Conservation (phyloP, 176 grass and related monocot species). For the Pontederia crassipes region DNA sequence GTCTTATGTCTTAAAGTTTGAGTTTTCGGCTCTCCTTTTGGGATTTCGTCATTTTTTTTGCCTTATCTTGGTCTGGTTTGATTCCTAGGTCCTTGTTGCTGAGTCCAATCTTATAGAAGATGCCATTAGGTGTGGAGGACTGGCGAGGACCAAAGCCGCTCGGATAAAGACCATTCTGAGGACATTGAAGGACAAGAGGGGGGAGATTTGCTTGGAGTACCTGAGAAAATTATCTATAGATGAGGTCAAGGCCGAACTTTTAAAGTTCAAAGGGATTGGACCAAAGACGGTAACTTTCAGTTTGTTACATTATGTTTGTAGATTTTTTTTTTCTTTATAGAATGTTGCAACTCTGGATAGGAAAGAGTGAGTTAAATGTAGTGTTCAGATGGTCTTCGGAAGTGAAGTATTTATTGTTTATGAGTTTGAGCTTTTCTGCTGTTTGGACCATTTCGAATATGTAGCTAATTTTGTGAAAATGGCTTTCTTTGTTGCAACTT, state of each 20-base stretch:
- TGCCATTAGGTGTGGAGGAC: slow-evolving; percentile 63
- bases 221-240: slow-evolving; percentile 39
- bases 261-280: slow-evolving; percentile 76
- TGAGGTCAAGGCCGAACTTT: slow-evolving; percentile 71
- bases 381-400: neutral
- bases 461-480: too few relatives aligned
- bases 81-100: slow-evolving; percentile 42
- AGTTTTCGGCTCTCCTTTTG: neutral
- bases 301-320: neutral
- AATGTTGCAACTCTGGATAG: too few relatives aligned
- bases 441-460: too few relatives aligned
- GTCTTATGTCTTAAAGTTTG: neutral
- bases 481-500: too few relatives aligned
- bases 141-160: slow-evolving; percentile 64
- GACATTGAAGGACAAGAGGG: slow-evolving; percentile 43
- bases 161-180: slow-evolving; percentile 57
- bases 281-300: slow-evolving; percentile 61
- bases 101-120: slow-evolving; percentile 53
- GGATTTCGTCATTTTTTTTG: neutral
- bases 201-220: slow-evolving; percentile 73
- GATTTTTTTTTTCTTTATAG: neutral
- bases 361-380: too few relatives aligned
- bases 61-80: neutral
- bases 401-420: neutral
- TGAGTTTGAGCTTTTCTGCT: too few relatives aligned